Evolutionary conservation across 345 rosid species (phyloP).

Genomic region (Melastoma malabathricum): DNA sequence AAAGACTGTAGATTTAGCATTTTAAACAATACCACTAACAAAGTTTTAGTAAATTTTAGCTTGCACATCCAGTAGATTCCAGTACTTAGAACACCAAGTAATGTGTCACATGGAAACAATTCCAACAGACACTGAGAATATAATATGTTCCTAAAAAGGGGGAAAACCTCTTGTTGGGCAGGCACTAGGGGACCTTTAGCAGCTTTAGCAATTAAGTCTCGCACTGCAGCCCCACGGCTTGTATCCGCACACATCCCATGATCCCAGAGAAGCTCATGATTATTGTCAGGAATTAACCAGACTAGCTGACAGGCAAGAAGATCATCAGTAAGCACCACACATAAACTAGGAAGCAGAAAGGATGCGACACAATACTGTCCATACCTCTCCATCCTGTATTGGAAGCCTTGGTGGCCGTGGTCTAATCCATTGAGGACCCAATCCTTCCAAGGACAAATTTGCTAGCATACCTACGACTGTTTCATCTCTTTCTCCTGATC

Average conservation of each 20-base stretch:
- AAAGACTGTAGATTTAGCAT: too few species aligned
- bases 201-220: slow-evolving; percentile 78
- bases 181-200: slow-evolving; percentile 73
- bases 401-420: slow-evolving; percentile 78
- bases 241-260: slow-evolving; percentile 98
- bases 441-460: slow-evolving; percentile 36
- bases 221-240: slow-evolving; percentile 80
- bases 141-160: background rate
- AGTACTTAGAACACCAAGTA: too few species aligned
- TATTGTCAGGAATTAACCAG: slow-evolving; percentile 92
- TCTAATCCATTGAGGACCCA: slow-evolving; percentile 69
- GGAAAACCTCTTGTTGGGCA: slow-evolving; percentile 60
- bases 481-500: slow-evolving; percentile 79
- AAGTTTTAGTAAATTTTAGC: too few species aligned
- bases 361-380: background rate
- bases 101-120: too few species aligned
- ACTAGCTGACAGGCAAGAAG: slow-evolving; percentile 37
- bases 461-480: slow-evolving; percentile 37
- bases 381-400: slow-evolving; percentile 71
- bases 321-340: too few species aligned
- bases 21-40: too few species aligned
- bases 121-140: too few species aligned
- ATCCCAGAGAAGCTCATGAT: slow-evolving; percentile 95
- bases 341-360: too few species aligned
- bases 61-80: too few species aligned